Conservation (phyloP, 2,329 filamentous ascomycete genomes). For the Laburnicola sp. region DNA sequence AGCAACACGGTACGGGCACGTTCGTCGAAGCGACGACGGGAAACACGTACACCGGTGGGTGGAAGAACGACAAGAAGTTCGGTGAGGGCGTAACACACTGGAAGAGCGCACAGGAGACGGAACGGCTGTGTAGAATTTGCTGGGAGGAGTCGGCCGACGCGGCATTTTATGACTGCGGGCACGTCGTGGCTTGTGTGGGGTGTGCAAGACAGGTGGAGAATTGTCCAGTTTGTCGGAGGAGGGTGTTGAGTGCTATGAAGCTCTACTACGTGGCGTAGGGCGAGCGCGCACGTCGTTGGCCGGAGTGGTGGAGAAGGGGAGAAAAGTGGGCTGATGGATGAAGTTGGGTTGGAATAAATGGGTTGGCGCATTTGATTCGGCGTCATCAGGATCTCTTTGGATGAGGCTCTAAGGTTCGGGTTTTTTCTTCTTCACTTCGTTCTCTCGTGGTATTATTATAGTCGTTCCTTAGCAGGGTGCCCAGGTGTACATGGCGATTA, state of each 20-base stretch:
- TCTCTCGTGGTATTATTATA: too few relatives aligned
- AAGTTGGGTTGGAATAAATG: too few relatives aligned
- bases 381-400: too few relatives aligned
- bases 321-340: too few relatives aligned
- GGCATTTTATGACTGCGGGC: slow-evolving; percentile 65
- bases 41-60: slow-evolving; percentile 64
- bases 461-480: too few relatives aligned
- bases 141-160: slow-evolving; percentile 63
- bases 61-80: slow-evolving; percentile 62
- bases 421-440: too few relatives aligned
- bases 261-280: slow-evolving; percentile 53
- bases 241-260: slow-evolving; percentile 60
- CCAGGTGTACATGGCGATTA: too few relatives aligned
- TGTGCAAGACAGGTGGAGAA: slow-evolving; percentile 62
- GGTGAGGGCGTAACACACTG: slow-evolving; percentile 66
- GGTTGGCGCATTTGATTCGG: too few relatives aligned
- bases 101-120: slow-evolving; percentile 64
- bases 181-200: slow-evolving; percentile 63
- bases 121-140: slow-evolving; percentile 63
- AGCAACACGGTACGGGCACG: slow-evolving; percentile 62
- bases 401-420: too few relatives aligned
- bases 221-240: slow-evolving; percentile 64
- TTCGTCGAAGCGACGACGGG: slow-evolving; percentile 60
- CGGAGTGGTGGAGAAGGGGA: too few relatives aligned
- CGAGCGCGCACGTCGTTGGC: too few relatives aligned